A percentile compares a stretch with the other conserved stretches of the same genome.
Conservation (phyloP, 2,329 filamentous ascomycete species). For the Aspergillus brunneoviolaceus region DNA sequence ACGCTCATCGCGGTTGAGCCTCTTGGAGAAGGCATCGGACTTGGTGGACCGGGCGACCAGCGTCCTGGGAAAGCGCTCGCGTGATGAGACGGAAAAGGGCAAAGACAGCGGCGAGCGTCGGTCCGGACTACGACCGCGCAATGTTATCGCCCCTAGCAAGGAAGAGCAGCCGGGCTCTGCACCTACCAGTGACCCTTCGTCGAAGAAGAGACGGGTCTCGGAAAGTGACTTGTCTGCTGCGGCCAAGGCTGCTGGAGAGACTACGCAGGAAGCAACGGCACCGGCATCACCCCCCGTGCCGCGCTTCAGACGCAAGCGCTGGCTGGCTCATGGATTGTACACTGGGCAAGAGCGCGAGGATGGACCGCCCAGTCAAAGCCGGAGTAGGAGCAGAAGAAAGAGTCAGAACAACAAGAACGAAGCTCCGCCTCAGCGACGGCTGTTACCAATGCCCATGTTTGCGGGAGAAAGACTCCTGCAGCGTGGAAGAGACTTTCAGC, state of each 20-base stretch:
- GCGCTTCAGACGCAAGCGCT: constrained; percentile 63
- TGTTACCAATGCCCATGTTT: constrained; percentile 76
- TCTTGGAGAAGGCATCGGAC: constrained; percentile 47
- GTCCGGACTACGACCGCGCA: constrained; percentile 59
- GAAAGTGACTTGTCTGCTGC: constrained; percentile 33
- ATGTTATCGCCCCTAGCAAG: constrained; percentile 23
- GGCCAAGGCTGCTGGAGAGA: constrained; percentile 19
- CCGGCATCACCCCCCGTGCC: constrained; percentile 22
- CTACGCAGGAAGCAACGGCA: constrained; percentile 21
- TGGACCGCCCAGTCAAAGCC: constrained; percentile 50
- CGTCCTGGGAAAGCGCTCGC: constrained; percentile 61
- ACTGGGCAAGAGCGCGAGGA: constrained; percentile 69
- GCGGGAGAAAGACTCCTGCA: constrained; percentile 70
- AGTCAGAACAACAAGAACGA: constrained; percentile 27
- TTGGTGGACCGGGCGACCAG: constrained; percentile 50
- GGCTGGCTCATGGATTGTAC: constrained; percentile 79
- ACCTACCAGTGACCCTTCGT: constrained; percentile 27
- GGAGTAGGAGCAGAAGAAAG: constrained; percentile 42
- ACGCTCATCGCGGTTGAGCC: constrained; percentile 46
- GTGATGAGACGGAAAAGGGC: constrained; percentile 54
- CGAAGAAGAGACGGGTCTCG: constrained; percentile 46
- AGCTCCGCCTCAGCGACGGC: constrained; percentile 36
- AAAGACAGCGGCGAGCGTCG: constrained; percentile 54
- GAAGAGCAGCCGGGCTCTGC: constrained; percentile 20
- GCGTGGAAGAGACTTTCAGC: constrained; percentile 75